Conservation (phyloP, 108 stramenopile species). For the Cyclotella kingstonii region DNA sequence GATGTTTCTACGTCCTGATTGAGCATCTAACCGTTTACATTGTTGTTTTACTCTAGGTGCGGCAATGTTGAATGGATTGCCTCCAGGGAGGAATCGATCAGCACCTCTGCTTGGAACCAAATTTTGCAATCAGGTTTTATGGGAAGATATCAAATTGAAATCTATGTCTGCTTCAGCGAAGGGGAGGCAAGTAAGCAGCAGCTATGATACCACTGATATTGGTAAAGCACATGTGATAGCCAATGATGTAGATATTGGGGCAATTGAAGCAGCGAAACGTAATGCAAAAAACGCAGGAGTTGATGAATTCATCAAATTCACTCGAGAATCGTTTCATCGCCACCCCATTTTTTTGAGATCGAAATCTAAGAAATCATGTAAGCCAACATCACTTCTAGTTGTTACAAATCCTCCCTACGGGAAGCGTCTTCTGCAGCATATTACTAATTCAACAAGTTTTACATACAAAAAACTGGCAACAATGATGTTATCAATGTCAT, state of each 20-base stretch:
- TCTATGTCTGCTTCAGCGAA: slow-evolving; percentile 9
- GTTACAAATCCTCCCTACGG: slow-evolving; percentile 77
- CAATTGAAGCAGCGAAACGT: slow-evolving; percentile 47
- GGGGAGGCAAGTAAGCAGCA: background rate
- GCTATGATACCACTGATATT: background rate
- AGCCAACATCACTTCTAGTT: slow-evolving; percentile 34
- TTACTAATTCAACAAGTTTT: slow-evolving; percentile 6
- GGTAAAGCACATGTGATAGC: slow-evolving; percentile 24
- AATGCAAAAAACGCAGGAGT: slow-evolving; percentile 77
- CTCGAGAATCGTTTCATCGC: slow-evolving; percentile 31
- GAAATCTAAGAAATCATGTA: slow-evolving; percentile 1
- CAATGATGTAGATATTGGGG: slow-evolving; percentile 66
- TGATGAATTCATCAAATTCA: slow-evolving; percentile 40
- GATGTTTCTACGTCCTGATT: too few species aligned
- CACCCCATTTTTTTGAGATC: slow-evolving; percentile 31
- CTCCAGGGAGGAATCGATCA: slow-evolving; percentile 61
- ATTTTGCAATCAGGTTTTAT: slow-evolving; percentile 38
- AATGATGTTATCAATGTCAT: slow-evolving; percentile 2
- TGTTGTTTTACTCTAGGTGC: too few species aligned
- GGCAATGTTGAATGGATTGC: slow-evolving; percentile 52
- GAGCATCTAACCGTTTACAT: too few species aligned
- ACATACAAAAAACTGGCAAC: slow-evolving; percentile 29
- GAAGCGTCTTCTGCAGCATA: slow-evolving; percentile 31
- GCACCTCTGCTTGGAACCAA: slow-evolving; percentile 55
- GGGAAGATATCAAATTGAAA: slow-evolving; percentile 37